Evolutionary conservation across 2,329 filamentous ascomycete species (phyloP), one percentile per base, ranked within the genome.

Genomic region (Raffaelea albimanens): DNA sequence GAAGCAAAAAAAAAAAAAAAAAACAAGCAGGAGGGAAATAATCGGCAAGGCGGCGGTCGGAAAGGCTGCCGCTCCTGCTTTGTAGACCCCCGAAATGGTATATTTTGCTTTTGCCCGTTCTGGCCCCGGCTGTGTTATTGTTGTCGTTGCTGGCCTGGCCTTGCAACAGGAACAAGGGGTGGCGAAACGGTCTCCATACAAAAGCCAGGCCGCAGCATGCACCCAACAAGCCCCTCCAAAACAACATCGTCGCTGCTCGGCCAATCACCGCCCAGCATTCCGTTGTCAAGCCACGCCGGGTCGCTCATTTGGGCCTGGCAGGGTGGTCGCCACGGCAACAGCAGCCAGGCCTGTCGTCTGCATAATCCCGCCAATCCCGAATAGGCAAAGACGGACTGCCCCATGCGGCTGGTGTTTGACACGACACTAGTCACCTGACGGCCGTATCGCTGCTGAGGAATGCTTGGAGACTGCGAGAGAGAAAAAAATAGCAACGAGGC

Each of bases 321-420:
- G 40, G 23, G 18, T 25, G 29, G 52, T 56, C 48, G 20, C 49
- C 47, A 53, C 29, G 45, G 50, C 54, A 56, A 56, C 54, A 19
- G 22, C 25, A 5, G 25, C 25, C 40, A 31, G 29, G 22, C 40
- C 22, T 41, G n/a, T 34, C 16, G 9, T 19, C 18, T 19, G 16
- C n/a, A 16, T 16, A 19, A 11, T 20, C n/a, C 19, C 18, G 18
- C 34, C 13, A 40, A 11, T 3, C 18, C 21, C n/a, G 4, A 14
- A 11, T 11, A 8, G 38, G 16, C 38, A 19, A 40, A 19, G n/a
- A 29, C 25, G 7, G 25, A 29, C 7, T 7, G 25, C 7, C 25
- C 25, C 25, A 29, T 7, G 13, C 25, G 13, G 25, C 25, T n/a
- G 25, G 7, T 7, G 7, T 29, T 29, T 29, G 25, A 29, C 25